phyloP scores from a whole-genome alignment of 495 filamentous ascomycete genomes.

The Penicillium samsonianum region DNA sequence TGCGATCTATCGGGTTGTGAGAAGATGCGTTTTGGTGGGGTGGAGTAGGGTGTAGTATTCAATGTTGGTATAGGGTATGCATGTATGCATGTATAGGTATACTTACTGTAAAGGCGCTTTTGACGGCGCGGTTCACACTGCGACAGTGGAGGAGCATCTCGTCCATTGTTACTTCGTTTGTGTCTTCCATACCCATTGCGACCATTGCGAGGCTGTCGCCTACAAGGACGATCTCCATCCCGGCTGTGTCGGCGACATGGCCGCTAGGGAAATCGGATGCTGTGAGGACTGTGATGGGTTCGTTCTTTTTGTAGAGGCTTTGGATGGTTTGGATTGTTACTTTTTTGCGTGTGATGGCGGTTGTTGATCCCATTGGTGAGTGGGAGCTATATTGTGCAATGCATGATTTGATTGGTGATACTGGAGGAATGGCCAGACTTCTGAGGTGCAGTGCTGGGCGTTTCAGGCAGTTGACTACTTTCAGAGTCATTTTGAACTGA shows the following conservation, averaged over 20 bases:
- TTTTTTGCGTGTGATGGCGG: constrained; percentile 66
- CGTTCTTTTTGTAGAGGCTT: constrained; percentile 72
- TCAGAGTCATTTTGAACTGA: background rate
- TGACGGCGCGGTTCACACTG: constrained; percentile 81
- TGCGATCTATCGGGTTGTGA: constrained; percentile 59
- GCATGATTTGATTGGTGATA: constrained; percentile 5
- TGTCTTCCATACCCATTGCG: constrained; percentile 93
- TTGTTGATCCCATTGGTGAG: constrained; percentile 69
- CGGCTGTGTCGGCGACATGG: constrained; percentile 84
- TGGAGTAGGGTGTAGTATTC: too few species aligned
- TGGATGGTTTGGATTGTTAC: constrained; percentile 78
- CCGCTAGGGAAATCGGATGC: constrained; percentile 95
- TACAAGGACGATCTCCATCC: constrained; percentile 92
- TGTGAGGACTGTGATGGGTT: constrained; percentile 94
- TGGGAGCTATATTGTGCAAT: constrained; percentile 69
- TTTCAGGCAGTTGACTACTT: background rate
- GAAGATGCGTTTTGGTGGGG: background rate
- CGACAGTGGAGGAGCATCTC: constrained; percentile 96
- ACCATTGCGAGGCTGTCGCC: constrained; percentile 99
- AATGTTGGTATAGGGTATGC: background rate
- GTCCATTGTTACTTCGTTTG: constrained; percentile 80
- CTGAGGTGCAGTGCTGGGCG: background rate
- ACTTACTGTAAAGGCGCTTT: constrained; percentile 80
- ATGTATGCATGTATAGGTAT: background rate
- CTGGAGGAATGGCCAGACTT: background rate